Evolutionary conservation across 2,329 filamentous ascomycete genomes (phyloP).

Genomic region (Sclerotinia sclerotiorum): DNA sequence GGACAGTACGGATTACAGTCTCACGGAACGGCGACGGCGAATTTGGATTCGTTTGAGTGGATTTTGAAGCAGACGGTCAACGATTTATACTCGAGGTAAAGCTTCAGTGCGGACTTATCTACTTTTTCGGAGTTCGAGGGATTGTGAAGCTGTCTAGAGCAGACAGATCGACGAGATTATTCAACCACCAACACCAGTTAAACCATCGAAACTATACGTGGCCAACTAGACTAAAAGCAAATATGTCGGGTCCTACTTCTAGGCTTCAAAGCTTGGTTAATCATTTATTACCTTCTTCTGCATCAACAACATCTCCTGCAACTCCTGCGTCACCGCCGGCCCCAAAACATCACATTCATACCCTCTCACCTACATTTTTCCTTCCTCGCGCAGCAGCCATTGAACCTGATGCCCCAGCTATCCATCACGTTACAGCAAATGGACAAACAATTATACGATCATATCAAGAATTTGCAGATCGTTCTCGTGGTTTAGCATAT

Average conservation of each 20-base stretch:
- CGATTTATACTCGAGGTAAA: neutral
- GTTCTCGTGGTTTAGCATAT: slow-evolving; percentile 84
- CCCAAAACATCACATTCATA: slow-evolving; percentile 56
- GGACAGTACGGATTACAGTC: neutral
- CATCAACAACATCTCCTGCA: slow-evolving; percentile 24
- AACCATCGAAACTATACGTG: neutral
- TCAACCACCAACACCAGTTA: neutral
- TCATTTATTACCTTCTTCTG: slow-evolving; percentile 51
- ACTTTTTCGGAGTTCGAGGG: neutral
- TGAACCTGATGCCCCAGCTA: slow-evolving; percentile 80
- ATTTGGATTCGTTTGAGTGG: neutral
- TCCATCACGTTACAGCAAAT: slow-evolving; percentile 82
- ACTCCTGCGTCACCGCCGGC: slow-evolving; percentile 21
- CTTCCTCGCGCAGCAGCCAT: slow-evolving; percentile 82
- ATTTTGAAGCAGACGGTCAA: neutral
- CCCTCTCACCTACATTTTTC: slow-evolving; percentile 84
- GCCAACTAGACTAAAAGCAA: slow-evolving; percentile 25
- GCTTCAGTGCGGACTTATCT: neutral
- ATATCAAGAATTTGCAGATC: slow-evolving; percentile 81
- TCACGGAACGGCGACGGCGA: neutral
- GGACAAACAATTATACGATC: slow-evolving; percentile 69
- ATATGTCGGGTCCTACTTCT: slow-evolving; percentile 64
- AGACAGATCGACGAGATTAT: neutral
- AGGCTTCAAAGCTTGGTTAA: slow-evolving; percentile 59
- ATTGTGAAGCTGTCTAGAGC: neutral